phyloP scores from a whole-genome alignment of 495 filamentous ascomycete genomes.

The Podospora pseudopauciseta region DNA sequence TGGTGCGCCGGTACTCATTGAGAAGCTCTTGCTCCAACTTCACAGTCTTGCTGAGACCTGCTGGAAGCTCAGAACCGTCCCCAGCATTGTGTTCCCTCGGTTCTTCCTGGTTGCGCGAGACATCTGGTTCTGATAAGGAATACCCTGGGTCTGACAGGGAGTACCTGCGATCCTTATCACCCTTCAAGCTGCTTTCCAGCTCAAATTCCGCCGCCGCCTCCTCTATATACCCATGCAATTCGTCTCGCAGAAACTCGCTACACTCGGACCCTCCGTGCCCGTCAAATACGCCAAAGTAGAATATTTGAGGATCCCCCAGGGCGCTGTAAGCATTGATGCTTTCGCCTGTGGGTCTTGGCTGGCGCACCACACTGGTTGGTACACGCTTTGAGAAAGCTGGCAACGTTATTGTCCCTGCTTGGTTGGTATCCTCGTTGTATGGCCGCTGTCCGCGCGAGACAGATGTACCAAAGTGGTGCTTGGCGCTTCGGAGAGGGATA shows the following conservation, averaged over 20 bases:
- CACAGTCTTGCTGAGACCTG: slow-evolving; percentile 44
- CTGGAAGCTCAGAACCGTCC: slow-evolving; percentile 21
- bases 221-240: slow-evolving; percentile 86
- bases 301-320: slow-evolving; percentile 87
- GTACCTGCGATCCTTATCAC: slow-evolving; percentile 12
- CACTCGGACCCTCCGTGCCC: slow-evolving; percentile 92
- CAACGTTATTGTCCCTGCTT: slow-evolving; percentile 88
- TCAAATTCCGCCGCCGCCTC: slow-evolving; percentile 69
- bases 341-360: slow-evolving; percentile 45
- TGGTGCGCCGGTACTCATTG: slow-evolving; percentile 71
- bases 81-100: not conserved
- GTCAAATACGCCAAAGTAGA: slow-evolving; percentile 96
- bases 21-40: slow-evolving; percentile 66
- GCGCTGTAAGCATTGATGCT: slow-evolving; percentile 65
- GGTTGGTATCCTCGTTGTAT: slow-evolving; percentile 91
- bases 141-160: slow-evolving; percentile 14
- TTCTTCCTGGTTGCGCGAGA: slow-evolving; percentile 3
- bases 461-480: slow-evolving; percentile 87
- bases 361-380: slow-evolving; percentile 62
- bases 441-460: slow-evolving; percentile 75
- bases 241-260: slow-evolving; percentile 77
- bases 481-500: slow-evolving; percentile 89
- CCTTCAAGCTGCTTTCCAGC: slow-evolving; percentile 63
- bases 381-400: slow-evolving; percentile 85
- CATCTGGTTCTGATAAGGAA: slow-evolving; percentile 15